Evolutionary conservation across 768 basidiomycete species (phyloP).

Genomic region (Amanita muscaria): DNA sequence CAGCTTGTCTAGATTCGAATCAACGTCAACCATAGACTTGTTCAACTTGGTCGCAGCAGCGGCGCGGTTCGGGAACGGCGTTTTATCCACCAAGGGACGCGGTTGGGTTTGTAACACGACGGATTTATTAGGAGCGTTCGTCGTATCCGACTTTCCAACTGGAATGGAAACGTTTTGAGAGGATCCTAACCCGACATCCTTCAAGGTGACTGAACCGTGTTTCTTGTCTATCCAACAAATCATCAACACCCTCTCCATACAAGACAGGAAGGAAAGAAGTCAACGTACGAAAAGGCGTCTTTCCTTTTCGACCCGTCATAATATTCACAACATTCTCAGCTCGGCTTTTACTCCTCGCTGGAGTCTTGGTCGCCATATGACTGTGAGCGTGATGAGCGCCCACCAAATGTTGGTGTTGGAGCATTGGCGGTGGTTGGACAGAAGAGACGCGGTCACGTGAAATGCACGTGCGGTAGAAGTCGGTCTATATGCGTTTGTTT

Average conservation of each 20-base stretch:
- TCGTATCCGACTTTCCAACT: too few relatives aligned
- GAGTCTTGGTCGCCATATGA: too few relatives aligned
- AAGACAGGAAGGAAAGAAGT: neutral
- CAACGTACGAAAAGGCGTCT: neutral
- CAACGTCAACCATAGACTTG: too few relatives aligned
- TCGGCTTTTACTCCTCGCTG: neutral
- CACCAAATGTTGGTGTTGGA: too few relatives aligned
- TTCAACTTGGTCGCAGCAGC: too few relatives aligned
- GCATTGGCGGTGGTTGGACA: too few relatives aligned
- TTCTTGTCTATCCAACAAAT: neutral
- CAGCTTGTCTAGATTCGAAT: slow-evolving; percentile 24
- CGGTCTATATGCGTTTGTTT: too few relatives aligned
- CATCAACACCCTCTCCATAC: neutral
- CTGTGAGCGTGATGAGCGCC: too few relatives aligned
- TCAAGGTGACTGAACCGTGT: neutral
- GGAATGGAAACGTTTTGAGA: too few relatives aligned
- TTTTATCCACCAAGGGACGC: slow-evolving; percentile 65
- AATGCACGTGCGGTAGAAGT: neutral
- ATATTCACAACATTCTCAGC: slow-evolving; percentile 2
- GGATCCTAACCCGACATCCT: neutral
- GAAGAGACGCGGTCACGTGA: neutral
- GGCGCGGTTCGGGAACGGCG: slow-evolving; percentile 65
- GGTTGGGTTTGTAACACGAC: neutral
- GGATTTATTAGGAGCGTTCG: neutral
- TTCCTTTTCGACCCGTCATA: too few relatives aligned